Conservation (phyloP, 2,329 filamentous ascomycete species). For the Scleromitrula shiraiana region DNA sequence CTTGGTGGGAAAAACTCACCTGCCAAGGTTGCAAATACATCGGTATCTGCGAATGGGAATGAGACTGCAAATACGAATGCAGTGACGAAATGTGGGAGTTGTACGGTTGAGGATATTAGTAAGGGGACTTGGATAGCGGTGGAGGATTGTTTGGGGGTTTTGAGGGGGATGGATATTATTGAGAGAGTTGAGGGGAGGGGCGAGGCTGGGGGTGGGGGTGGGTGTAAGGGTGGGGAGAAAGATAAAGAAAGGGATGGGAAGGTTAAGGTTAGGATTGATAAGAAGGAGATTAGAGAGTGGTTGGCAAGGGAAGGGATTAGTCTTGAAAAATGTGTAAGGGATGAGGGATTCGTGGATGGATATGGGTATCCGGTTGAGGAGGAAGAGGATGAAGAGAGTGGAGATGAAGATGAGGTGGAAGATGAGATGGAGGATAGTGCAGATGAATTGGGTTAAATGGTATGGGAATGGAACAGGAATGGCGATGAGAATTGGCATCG, state of each 20-base stretch:
- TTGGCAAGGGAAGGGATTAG: slow-evolving; percentile 68
- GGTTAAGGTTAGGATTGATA: slow-evolving; percentile 45
- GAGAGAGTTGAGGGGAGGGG: slow-evolving; percentile 43
- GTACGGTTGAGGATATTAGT: slow-evolving; percentile 57
- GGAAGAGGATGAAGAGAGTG: slow-evolving; percentile 19
- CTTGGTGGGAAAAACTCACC: not conserved
- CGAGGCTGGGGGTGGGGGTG: slow-evolving; percentile 18
- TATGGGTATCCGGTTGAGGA: slow-evolving; percentile 42
- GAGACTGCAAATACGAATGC: too few relatives aligned
- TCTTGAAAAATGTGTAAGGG: slow-evolving; percentile 60
- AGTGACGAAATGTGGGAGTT: not conserved
- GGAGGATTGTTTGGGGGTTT: slow-evolving; percentile 72
- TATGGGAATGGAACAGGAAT: too few relatives aligned
- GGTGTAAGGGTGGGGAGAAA: slow-evolving; percentile 27
- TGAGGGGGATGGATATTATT: slow-evolving; percentile 73
- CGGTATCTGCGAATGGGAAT: too few relatives aligned
- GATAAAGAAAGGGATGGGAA: slow-evolving; percentile 31
- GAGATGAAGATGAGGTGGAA: not conserved
- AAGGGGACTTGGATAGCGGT: slow-evolving; percentile 72
- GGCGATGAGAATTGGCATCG: too few relatives aligned
- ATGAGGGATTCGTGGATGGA: slow-evolving; percentile 64
- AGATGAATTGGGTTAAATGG: not conserved
- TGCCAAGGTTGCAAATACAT: not conserved
- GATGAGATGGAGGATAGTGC: not conserved
- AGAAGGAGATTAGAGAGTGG: slow-evolving; percentile 45